phyloP scores from a whole-genome alignment of 208 protist species.

The Zelonia costaricensis region DNA sequence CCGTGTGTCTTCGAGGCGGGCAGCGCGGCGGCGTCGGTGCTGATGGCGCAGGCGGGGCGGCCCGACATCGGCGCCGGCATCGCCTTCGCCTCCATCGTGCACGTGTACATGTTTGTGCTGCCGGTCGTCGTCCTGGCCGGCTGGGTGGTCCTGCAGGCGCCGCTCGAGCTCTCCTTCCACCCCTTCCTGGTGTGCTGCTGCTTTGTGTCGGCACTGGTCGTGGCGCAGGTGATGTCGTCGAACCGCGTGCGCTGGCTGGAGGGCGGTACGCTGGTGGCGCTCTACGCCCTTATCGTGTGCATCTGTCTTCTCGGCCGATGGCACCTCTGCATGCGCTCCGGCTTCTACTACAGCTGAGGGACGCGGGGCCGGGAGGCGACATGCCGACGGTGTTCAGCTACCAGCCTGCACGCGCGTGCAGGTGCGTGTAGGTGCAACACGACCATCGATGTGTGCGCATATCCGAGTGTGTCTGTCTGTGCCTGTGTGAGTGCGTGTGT shows the following conservation, averaged over 20 bases:
- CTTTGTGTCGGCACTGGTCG: constrained; percentile 64
- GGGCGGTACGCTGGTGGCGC: constrained; percentile 57
- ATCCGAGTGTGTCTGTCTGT: too few relatives aligned
- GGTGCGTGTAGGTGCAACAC: too few relatives aligned
- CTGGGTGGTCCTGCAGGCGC: constrained; percentile 15
- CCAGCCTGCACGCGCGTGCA: too few relatives aligned
- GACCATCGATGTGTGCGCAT: too few relatives aligned
- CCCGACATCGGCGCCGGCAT: constrained; percentile 80
- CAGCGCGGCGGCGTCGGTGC: constrained; percentile 51
- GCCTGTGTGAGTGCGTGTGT: too few relatives aligned
- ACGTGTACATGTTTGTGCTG: constrained; percentile 75
- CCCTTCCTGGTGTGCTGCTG: constrained; percentile 57
- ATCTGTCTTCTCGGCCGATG: constrained; percentile 43
- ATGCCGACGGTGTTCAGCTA: too few relatives aligned
- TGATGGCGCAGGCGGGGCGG: constrained; percentile 56
- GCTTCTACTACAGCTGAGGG: background rate
- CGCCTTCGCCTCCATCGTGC: constrained; percentile 64
- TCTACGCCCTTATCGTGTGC: constrained; percentile 53
- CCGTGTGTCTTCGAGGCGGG: constrained; percentile 62
- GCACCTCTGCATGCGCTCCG: constrained; percentile 29
- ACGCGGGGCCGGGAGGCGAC: too few relatives aligned
- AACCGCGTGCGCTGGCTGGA: constrained; percentile 66
- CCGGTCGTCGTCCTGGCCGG: constrained; percentile 47
- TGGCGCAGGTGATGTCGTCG: constrained; percentile 43
- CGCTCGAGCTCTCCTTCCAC: constrained; percentile 69